phyloP scores from a whole-genome alignment of 2,329 filamentous ascomycete genomes.

The Calycina herbarum region DNA sequence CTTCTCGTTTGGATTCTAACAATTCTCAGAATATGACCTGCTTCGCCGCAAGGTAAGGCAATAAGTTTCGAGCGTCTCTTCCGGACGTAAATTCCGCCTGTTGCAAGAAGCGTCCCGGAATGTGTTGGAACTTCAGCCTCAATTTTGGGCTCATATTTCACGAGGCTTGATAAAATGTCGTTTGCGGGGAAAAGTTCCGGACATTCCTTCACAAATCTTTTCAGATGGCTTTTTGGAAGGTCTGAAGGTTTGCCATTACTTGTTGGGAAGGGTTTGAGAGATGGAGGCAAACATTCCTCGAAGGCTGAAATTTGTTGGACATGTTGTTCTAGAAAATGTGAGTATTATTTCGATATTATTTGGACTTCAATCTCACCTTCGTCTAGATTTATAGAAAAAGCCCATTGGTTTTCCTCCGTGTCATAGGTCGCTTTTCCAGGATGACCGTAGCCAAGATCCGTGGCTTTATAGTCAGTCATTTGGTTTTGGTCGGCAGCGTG shows the following conservation, averaged over 20 bases:
- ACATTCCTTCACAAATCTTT: slow-evolving; percentile 28
- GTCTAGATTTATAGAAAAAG: slow-evolving; percentile 30
- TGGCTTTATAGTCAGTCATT: slow-evolving; percentile 40
- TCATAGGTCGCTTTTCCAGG: slow-evolving; percentile 51
- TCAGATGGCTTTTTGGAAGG: slow-evolving; percentile 24
- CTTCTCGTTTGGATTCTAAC: slow-evolving; percentile 31
- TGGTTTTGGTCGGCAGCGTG: slow-evolving; percentile 38
- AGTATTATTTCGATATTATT: slow-evolving; percentile 9
- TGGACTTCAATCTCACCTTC: slow-evolving; percentile 20
- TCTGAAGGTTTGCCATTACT: slow-evolving; percentile 15
- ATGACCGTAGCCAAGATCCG: slow-evolving; percentile 54
- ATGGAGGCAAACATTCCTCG: slow-evolving; percentile 29
- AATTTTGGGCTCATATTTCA: slow-evolving; percentile 8
- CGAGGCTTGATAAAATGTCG: slow-evolving; percentile 17
- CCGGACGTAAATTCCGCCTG: slow-evolving; percentile 26
- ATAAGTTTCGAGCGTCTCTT: slow-evolving; percentile 29
- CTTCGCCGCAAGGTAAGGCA: slow-evolving; percentile 34
- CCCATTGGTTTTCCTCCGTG: slow-evolving; percentile 35
- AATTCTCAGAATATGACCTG: slow-evolving; percentile 35
- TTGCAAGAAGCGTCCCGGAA: slow-evolving; percentile 27
- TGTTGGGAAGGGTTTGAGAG: slow-evolving; percentile 21
- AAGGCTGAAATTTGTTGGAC: slow-evolving; percentile 33
- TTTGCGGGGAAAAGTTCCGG: slow-evolving; percentile 32
- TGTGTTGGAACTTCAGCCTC: slow-evolving; percentile 12
- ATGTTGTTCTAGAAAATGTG: slow-evolving; percentile 22